Conservation (phyloP, 1,284 basidiomycete genomes). For the Irpex lacteus region DNA sequence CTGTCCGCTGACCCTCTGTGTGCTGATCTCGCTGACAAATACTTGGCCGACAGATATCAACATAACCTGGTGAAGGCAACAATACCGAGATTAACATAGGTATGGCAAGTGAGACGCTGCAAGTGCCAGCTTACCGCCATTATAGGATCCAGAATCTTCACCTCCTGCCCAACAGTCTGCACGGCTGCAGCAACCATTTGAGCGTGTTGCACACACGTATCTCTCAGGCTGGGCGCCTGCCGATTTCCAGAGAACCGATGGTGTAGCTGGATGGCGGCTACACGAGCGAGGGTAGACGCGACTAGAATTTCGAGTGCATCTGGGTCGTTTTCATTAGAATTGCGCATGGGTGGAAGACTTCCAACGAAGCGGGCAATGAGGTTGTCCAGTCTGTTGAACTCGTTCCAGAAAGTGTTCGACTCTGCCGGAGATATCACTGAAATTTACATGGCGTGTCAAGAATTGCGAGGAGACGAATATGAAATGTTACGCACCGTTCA, state of each 20-base stretch:
- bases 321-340: constrained; percentile 12
- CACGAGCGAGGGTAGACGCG: constrained; percentile 23
- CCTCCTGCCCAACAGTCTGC: constrained; percentile 9
- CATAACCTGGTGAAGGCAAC: constrained; percentile 19
- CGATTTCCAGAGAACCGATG: constrained; percentile 17
- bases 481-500: constrained; percentile 17
- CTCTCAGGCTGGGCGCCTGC: constrained; percentile 14
- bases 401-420: constrained; percentile 19
- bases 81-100: neutral
- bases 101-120: neutral
- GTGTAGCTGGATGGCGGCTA: constrained; percentile 26
- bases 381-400: constrained; percentile 20
- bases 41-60: constrained; percentile 26
- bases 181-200: constrained; percentile 18
- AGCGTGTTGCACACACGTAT: constrained; percentile 22
- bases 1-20: neutral
- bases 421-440: constrained; percentile 17
- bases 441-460: neutral
- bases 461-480: neutral
- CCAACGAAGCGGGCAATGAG: constrained; percentile 24
- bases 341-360: constrained; percentile 18
- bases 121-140: constrained; percentile 21
- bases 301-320: constrained; percentile 20
- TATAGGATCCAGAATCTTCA: constrained; percentile 23
- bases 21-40: constrained; percentile 23